These are phyloP conservation scores for Boletus subparvulus DNA, from an alignment of 768 basidiomycete species.

Conservation along the genomic window DNA sequence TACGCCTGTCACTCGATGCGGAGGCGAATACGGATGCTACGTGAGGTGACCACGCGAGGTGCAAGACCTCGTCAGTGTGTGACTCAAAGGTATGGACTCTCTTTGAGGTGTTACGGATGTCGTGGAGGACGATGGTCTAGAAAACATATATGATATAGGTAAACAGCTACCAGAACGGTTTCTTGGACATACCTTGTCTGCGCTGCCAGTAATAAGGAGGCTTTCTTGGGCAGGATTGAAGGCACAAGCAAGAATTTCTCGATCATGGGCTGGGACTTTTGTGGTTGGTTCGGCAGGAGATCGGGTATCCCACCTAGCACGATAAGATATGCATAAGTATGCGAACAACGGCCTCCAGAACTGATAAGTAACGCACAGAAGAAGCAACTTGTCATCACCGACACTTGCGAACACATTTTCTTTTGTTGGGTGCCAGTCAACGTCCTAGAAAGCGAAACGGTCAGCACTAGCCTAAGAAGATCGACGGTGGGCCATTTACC, in stretches of 20 bases:
- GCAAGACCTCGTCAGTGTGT: constrained; percentile 93
- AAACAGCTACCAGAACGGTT: background rate
- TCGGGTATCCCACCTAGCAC: constrained; percentile 87
- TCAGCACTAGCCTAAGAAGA: background rate
- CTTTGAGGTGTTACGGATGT: constrained; percentile 70
- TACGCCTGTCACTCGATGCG: constrained; percentile 87
- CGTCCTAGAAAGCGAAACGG: constrained; percentile 58
- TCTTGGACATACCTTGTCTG: constrained; percentile 70
- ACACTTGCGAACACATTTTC: constrained; percentile 91
- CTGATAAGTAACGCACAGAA: constrained; percentile 62
- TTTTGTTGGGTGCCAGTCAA: constrained; percentile 88
- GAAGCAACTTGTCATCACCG: constrained; percentile 91
- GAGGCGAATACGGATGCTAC: constrained; percentile 92
- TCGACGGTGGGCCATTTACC: constrained; percentile 44
- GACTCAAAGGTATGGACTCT: constrained; percentile 89
- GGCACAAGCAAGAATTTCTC: constrained; percentile 87
- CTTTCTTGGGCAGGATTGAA: constrained; percentile 83
- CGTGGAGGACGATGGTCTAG: constrained; percentile 87
- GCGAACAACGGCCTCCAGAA: background rate
- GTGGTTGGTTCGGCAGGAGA: constrained; percentile 64
- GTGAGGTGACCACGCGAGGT: constrained; percentile 94
- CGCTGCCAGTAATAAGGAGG: constrained; percentile 86
- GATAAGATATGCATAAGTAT: constrained; percentile 2
- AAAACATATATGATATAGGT: background rate
- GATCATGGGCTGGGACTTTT: constrained; percentile 81